Conservation (phyloP, 2,329 filamentous ascomycete genomes). For the Xylariomycetidae sp. region DNA sequence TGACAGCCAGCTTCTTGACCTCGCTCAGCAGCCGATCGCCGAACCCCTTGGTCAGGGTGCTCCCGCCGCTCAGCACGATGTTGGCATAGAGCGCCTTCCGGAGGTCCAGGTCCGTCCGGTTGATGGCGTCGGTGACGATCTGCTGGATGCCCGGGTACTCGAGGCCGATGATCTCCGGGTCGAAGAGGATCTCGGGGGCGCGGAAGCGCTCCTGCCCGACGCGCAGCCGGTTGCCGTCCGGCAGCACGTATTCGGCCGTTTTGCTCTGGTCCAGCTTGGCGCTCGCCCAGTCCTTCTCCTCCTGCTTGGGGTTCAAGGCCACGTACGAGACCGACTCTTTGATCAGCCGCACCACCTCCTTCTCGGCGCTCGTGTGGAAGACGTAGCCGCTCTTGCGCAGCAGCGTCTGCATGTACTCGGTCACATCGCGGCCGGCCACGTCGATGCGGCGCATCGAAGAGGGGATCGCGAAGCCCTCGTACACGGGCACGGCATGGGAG, state of each 20-base stretch:
- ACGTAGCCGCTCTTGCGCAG: slow-evolving; percentile 89
- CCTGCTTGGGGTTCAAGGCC: slow-evolving; percentile 81
- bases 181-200: slow-evolving; percentile 94
- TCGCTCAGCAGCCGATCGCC: slow-evolving; percentile 88
- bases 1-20: slow-evolving; percentile 88
- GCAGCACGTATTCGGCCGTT: slow-evolving; percentile 80
- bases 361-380: slow-evolving; percentile 97
- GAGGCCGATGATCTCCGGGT: slow-evolving; percentile 92
- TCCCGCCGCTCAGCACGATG: slow-evolving; percentile 94
- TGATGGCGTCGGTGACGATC: slow-evolving; percentile 95
- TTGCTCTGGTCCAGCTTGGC: slow-evolving; percentile 74
- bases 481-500: slow-evolving; percentile 94
- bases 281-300: slow-evolving; percentile 93
- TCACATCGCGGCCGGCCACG: slow-evolving; percentile 92
- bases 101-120: slow-evolving; percentile 89
- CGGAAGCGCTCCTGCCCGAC: slow-evolving; percentile 92
- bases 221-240: slow-evolving; percentile 88
- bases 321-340: slow-evolving; percentile 95
- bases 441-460: slow-evolving; percentile 95
- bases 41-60: slow-evolving; percentile 94
- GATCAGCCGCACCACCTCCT: slow-evolving; percentile 96
- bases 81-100: slow-evolving; percentile 92
- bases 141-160: slow-evolving; percentile 98
- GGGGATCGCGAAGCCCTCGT: slow-evolving; percentile 95
- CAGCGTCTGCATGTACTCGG: slow-evolving; percentile 87